Percentiles rank a stretch among this genome's conserved stretches.
These are phyloP conservation scores for Calendula officinalis DNA, from an alignment of 129 eudicot genomes.

Conservation along the genomic window DNA sequence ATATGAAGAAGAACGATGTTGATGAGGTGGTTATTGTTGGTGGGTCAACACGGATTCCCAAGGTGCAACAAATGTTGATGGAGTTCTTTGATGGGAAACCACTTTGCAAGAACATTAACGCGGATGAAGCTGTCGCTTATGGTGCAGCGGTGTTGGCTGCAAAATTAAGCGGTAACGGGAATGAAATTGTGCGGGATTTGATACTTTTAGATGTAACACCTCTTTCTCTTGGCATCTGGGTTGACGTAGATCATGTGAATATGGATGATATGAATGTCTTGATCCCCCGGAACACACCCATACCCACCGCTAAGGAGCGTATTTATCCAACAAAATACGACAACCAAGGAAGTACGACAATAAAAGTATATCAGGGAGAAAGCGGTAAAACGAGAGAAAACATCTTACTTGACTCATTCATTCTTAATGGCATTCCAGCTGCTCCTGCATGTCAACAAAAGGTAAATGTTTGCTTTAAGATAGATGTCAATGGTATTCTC, in stretches of 20 bases:
- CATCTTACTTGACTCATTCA: neutral
- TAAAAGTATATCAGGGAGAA: slow-evolving; percentile 1
- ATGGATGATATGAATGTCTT: neutral
- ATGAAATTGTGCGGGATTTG: neutral
- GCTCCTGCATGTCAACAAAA: neutral
- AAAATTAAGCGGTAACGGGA: slow-evolving; percentile 4
- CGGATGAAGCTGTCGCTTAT: slow-evolving; percentile 26
- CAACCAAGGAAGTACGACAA: neutral
- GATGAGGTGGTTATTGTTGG: slow-evolving; percentile 22
- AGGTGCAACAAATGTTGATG: slow-evolving; percentile 19
- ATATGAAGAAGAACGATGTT: slow-evolving; percentile 1
- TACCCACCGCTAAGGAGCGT: neutral
- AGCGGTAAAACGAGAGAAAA: neutral
- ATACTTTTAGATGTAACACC: slow-evolving; percentile 5
- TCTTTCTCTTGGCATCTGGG: neutral
- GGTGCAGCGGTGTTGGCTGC: slow-evolving; percentile 26
- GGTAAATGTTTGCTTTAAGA: neutral
- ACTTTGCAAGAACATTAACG: slow-evolving; percentile 9
- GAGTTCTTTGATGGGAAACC: slow-evolving; percentile 15
- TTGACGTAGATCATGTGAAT: neutral
- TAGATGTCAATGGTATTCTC: neutral
- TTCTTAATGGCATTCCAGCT: neutral
- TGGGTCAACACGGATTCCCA: slow-evolving; percentile 24
- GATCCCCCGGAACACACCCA: slow-evolving; percentile 5
- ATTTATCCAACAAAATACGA: neutral